Base-by-base conservation (phyloP, 1,284 basidiomycete genomes). In the Tilletia horrida region DNA sequence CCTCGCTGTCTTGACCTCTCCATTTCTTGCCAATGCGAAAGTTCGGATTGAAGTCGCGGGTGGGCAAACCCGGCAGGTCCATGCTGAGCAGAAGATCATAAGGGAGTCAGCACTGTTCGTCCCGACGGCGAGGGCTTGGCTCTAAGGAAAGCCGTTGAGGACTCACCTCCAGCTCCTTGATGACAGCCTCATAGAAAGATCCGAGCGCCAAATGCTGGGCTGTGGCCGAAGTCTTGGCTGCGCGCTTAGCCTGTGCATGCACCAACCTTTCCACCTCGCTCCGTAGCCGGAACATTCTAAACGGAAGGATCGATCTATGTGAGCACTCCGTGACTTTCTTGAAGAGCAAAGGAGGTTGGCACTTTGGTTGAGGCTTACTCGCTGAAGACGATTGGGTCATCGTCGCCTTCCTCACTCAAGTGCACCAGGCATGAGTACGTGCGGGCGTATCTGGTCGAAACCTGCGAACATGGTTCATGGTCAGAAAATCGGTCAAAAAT, bases 21-120 rank as follows among this genome's bases (percentile, higher is more conserved):
- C 45, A 67, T 43, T 35, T 71, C 68, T 43, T 68, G 67, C 71
- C 71, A 75, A 27, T 68, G 73, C 9, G 67, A 45, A 27, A 73
- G 65, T 35, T 75, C 73, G 55, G 73, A 70, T 35, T 75, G 73
- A 0, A 73, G n/a, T 8, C 66, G 55, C n/a, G 61, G 66, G 14
- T 62, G 64, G 62, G 2, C 43, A 25, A 52, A 69, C 62, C 40
- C 55, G 62, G 4, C 55, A 23, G 11, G 48, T 27, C 27, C 27
- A 21, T 4, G 67, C 64, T 27, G 27, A 62, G 11, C 18, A 25
- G 18, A 44, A 66, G 64, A 4, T 67, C 14, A 8, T 21, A 25
- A 3, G 47, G 14, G n/a, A 71, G 27, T 13, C 52, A 2, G 18
- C 47, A 35, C 21, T 14, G 13, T 67, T 50, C 7, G 45, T 31